phyloP scores from a whole-genome alignment of 805 yeast genomes.

The Candida jianshihensis region DNA sequence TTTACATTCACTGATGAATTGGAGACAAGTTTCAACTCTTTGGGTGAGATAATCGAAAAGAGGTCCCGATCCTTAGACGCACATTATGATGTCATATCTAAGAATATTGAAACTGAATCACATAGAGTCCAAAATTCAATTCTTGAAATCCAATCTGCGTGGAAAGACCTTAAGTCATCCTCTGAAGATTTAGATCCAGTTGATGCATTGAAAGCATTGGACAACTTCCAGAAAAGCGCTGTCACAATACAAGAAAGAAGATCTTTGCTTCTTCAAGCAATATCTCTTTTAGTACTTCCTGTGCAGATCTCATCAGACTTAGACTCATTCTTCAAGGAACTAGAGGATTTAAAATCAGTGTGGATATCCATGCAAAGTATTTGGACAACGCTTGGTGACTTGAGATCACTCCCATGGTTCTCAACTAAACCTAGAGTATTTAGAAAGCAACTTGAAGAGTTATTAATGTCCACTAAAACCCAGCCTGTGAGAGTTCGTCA shows the following conservation, averaged over 20 bases:
- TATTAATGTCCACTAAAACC: conserved; percentile 37
- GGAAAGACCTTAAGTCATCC: conserved; percentile 45
- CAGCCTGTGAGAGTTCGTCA: conserved; percentile 57
- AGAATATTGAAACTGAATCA: conserved; percentile 36
- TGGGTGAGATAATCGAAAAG: conserved; percentile 30
- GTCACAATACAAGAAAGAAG: conserved; percentile 6
- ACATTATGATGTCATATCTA: conserved; percentile 34
- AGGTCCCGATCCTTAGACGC: conserved; percentile 33
- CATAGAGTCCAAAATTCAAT: conserved; percentile 28
- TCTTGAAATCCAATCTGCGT: conserved; percentile 26
- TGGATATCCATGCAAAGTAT: conserved; percentile 57
- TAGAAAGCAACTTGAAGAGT: conserved; percentile 42
- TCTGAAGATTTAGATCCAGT: conserved; percentile 35
- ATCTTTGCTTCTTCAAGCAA: conserved; percentile 26
- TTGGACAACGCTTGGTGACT: conserved; percentile 37
- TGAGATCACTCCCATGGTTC: conserved; percentile 43
- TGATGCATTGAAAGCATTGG: conserved; percentile 31
- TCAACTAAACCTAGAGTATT: conserved; percentile 37
- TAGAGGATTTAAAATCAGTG: conserved; percentile 48
- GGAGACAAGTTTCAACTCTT: conserved; percentile 37
- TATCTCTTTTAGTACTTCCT: conserved; percentile 27
- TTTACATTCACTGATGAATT: conserved; percentile 65
- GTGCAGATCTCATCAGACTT: conserved; percentile 25
- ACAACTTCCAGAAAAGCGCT: conserved; percentile 22
- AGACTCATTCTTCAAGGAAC: conserved; percentile 35